A percentile compares a stretch with the other conserved stretches of the same genome.
These are phyloP conservation scores for Kwoniella dendrophila DNA, from an alignment of 768 basidiomycete genomes.

Conservation along the genomic window DNA sequence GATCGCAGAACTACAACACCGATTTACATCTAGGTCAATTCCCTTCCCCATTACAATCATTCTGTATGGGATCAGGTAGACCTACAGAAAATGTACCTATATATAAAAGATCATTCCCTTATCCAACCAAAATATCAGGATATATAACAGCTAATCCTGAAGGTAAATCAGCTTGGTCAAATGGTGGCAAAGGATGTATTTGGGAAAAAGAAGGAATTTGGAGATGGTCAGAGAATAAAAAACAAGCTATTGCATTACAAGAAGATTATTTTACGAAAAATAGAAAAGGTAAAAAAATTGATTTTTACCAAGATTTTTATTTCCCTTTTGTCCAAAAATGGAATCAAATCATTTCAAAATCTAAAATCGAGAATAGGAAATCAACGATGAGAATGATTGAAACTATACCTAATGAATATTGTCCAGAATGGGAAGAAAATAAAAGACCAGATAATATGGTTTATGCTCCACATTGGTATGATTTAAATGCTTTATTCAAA, in stretches of 20 bases:
- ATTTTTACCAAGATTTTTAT: constrained; percentile 55
- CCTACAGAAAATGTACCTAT: constrained; percentile 70
- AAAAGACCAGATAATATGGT: constrained; percentile 67
- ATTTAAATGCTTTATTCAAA: constrained; percentile 80
- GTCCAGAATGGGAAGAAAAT: constrained; percentile 72
- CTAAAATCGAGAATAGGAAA: constrained; percentile 10
- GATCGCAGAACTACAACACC: constrained; percentile 75
- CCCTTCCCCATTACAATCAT: constrained; percentile 85
- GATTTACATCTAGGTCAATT: constrained; percentile 74
- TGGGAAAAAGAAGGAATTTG: constrained; percentile 95
- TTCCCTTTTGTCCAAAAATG: constrained; percentile 54
- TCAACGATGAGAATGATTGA: constrained; percentile 59
- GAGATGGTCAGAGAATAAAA: constrained; percentile 73
- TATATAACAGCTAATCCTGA: constrained; percentile 65
- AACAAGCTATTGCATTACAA: constrained; percentile 72
- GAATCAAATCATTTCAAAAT: constrained; percentile 34
- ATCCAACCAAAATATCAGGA: constrained; percentile 73
- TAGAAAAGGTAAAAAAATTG: constrained; percentile 61
- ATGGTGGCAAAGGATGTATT: constrained; percentile 65
- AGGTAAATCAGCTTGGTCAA: constrained; percentile 67
- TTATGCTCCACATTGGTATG: constrained; percentile 84
- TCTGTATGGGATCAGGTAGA: constrained; percentile 87
- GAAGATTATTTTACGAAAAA: constrained; percentile 81
- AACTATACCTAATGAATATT: constrained; percentile 94
- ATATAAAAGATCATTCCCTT: constrained; percentile 84